phyloP scores from a whole-genome alignment of 371 early-diverging fungal genomes.

The Syncephalastrum sp. region DNA sequence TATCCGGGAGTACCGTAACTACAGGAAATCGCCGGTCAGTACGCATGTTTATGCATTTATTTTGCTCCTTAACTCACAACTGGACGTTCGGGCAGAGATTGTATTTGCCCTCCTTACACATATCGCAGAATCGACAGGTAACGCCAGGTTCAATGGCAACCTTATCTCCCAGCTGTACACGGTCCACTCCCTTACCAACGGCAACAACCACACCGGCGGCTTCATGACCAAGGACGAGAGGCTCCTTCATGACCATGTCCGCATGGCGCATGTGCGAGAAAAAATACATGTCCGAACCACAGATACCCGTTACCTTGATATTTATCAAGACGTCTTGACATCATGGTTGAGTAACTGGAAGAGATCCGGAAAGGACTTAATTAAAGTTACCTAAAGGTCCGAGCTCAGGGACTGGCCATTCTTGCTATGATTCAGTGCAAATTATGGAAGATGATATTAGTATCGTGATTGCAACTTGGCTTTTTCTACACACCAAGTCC shows the following conservation, averaged over 20 bases:
- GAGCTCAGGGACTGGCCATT: conserved; percentile 21
- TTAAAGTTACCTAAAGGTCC: conserved; percentile 21
- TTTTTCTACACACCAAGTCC: too few species aligned
- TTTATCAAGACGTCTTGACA: conserved; percentile 41
- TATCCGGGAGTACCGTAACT: conserved; percentile 44
- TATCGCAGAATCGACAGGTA: conserved; percentile 57
- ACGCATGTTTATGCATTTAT: too few species aligned
- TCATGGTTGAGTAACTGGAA: not conserved
- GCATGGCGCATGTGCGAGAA: conserved; percentile 41
- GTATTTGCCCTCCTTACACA: conserved; percentile 50
- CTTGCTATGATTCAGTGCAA: conserved; percentile 11
- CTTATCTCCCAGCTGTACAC: conserved; percentile 64
- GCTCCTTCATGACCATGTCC: conserved; percentile 34
- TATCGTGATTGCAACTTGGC: too few species aligned
- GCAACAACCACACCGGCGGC: conserved; percentile 66
- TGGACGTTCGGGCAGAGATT: conserved; percentile 47
- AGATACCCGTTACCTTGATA: conserved; percentile 48
- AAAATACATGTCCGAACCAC: conserved; percentile 50
- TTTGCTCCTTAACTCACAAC: conserved; percentile 22
- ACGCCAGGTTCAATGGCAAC: conserved; percentile 70
- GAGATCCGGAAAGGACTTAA: not conserved
- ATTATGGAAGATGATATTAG: too few species aligned
- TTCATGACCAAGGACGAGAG: conserved; percentile 77
- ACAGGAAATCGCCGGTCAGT: not conserved
- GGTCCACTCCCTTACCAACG: conserved; percentile 49